phyloP scores from a whole-genome alignment of 2,329 filamentous ascomycete genomes.

The Xylaria sp. region DNA sequence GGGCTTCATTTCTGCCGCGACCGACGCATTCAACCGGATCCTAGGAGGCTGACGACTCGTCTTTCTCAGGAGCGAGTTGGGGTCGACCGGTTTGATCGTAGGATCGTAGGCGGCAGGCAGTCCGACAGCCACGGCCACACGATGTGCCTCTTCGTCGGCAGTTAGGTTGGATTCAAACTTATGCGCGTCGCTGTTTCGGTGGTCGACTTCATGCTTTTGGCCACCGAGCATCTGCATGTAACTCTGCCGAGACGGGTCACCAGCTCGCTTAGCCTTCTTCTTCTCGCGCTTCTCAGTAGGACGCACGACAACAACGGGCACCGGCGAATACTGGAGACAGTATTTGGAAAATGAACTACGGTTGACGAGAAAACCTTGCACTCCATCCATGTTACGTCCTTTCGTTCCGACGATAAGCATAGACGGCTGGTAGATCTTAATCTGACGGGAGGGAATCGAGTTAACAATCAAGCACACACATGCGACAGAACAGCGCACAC shows the following conservation, averaged over 20 bases:
- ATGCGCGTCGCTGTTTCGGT: slow-evolving; percentile 47
- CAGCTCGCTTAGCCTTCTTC: slow-evolving; percentile 79
- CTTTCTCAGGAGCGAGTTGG: slow-evolving; percentile 26
- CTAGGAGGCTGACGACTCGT: slow-evolving; percentile 18
- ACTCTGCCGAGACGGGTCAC: slow-evolving; percentile 68
- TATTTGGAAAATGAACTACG: slow-evolving; percentile 87
- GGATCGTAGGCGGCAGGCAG: slow-evolving; percentile 59
- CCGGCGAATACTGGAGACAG: slow-evolving; percentile 86
- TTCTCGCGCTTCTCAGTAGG: slow-evolving; percentile 82
- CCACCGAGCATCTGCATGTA: slow-evolving; percentile 71
- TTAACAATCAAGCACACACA: not conserved
- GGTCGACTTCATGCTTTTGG: slow-evolving; percentile 54
- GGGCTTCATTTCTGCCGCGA: slow-evolving; percentile 37
- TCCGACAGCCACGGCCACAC: slow-evolving; percentile 58
- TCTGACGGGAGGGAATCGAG: slow-evolving; percentile 45
- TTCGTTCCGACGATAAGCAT: slow-evolving; percentile 87
- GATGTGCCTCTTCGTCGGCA: slow-evolving; percentile 58
- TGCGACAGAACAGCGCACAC: not conserved
- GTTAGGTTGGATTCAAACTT: slow-evolving; percentile 51
- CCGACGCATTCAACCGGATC: slow-evolving; percentile 31
- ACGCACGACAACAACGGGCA: slow-evolving; percentile 87
- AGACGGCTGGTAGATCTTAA: slow-evolving; percentile 84
- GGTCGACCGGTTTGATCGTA: slow-evolving; percentile 53
- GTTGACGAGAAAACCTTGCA: slow-evolving; percentile 75
- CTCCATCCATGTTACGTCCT: slow-evolving; percentile 75